Percentiles rank a stretch among this genome's conserved stretches.
phyloP scores from a whole-genome alignment of 371 early-diverging fungal species.

The Mortierella sp. region DNA sequence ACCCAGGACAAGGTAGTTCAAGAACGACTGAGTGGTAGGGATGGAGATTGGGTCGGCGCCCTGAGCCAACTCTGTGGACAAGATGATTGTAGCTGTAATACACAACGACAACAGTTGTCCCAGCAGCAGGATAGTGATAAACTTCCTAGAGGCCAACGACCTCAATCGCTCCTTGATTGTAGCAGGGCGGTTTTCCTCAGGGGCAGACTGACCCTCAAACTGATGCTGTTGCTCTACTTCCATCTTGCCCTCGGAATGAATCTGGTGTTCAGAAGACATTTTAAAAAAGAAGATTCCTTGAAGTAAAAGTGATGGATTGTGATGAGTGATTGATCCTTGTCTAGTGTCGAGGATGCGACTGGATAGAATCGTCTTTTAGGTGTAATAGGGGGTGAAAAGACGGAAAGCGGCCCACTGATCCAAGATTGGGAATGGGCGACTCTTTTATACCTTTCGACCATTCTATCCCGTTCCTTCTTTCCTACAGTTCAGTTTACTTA shows the following conservation, averaged over 20 bases:
- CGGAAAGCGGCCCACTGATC: conserved; percentile 55
- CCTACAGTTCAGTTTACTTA: background rate
- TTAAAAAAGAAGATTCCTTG: conserved; percentile 4
- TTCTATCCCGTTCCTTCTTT: background rate
- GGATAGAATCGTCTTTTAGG: conserved; percentile 48
- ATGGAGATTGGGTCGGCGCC: conserved; percentile 62
- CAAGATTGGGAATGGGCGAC: conserved; percentile 13
- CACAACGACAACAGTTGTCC: conserved; percentile 80
- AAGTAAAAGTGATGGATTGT: background rate
- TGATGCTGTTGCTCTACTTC: conserved; percentile 18
- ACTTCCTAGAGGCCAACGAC: conserved; percentile 21
- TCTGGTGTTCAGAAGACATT: conserved; percentile 24
- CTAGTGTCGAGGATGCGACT: conserved; percentile 1
- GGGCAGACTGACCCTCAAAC: background rate
- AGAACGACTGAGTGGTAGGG: conserved; percentile 80
- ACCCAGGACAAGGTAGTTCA: conserved; percentile 76
- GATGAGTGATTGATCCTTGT: background rate
- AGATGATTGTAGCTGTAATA: conserved; percentile 76
- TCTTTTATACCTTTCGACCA: conserved; percentile 25
- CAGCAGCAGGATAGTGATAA: conserved; percentile 58
- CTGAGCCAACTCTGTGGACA: conserved; percentile 67
- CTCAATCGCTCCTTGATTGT: conserved; percentile 12
- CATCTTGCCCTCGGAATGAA: conserved; percentile 12
- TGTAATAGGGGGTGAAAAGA: conserved; percentile 53
- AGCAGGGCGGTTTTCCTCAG: background rate